A percentile compares a stretch with the other conserved stretches of the same genome.
These are phyloP conservation scores for Yarrowia sp. DNA, from an alignment of 805 yeast genomes.

Conservation along the genomic window DNA sequence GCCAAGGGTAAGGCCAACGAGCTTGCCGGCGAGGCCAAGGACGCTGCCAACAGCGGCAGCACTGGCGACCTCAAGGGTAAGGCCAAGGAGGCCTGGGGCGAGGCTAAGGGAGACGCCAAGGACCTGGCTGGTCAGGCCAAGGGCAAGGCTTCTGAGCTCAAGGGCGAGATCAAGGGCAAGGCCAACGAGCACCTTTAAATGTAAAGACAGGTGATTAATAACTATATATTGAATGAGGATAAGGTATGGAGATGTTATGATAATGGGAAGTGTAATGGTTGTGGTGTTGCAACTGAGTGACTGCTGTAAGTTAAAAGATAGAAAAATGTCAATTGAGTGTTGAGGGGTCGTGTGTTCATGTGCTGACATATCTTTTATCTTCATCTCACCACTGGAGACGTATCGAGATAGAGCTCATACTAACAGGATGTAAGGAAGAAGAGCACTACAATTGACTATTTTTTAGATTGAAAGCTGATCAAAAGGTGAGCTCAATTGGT, in stretches of 20 bases:
- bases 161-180: slow-evolving; percentile 34
- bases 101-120: slow-evolving; percentile 35
- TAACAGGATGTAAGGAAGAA: too few species aligned
- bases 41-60: slow-evolving; percentile 1
- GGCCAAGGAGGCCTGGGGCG: slow-evolving; percentile 36
- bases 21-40: slow-evolving; percentile 27
- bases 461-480: too few species aligned
- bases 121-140: slow-evolving; percentile 30
- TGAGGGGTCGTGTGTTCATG: too few species aligned
- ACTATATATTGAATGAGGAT: neutral
- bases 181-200: slow-evolving; percentile 26
- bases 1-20: slow-evolving; percentile 37
- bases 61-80: slow-evolving; percentile 20
- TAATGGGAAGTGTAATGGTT: too few species aligned
- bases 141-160: slow-evolving; percentile 27
- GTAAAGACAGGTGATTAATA: neutral
- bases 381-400: too few species aligned
- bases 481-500: too few species aligned
- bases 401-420: too few species aligned
- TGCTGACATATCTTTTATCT: too few species aligned
- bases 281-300: too few species aligned
- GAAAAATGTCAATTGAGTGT: too few species aligned
- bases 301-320: too few species aligned
- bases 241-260: neutral
- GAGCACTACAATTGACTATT: too few species aligned